Evolutionary conservation across 2,329 filamentous ascomycete genomes (phyloP).

Genomic region (Reticulascus tulasneorum): DNA sequence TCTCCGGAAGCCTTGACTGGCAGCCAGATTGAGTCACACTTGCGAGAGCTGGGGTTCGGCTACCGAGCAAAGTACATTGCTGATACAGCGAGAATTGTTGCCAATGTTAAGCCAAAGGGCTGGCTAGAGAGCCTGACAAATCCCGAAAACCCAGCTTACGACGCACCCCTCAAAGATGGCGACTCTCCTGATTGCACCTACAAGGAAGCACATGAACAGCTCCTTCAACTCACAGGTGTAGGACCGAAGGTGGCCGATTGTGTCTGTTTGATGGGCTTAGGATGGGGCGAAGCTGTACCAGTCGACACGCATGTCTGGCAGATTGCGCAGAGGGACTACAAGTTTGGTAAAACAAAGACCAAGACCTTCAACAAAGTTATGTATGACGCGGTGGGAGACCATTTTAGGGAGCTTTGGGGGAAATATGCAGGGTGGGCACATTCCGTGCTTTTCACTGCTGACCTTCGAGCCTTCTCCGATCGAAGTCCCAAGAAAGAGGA

Average conservation of each 20-base stretch:
- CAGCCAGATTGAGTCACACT: constrained; percentile 70
- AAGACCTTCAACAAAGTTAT: constrained; percentile 84
- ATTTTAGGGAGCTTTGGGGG: constrained; percentile 88
- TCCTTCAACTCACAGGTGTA: constrained; percentile 79
- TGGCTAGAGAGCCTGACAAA: constrained; percentile 82
- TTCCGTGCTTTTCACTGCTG: constrained; percentile 92
- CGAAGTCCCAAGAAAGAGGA: constrained; percentile 35
- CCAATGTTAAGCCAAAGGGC: constrained; percentile 57
- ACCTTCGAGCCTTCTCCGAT: constrained; percentile 80
- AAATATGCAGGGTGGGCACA: constrained; percentile 96
- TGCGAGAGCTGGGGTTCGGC: constrained; percentile 84
- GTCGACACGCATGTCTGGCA: constrained; percentile 99
- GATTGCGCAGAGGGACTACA: constrained; percentile 94
- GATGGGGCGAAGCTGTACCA: constrained; percentile 92
- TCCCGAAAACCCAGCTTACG: constrained; percentile 62
- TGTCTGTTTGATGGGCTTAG: constrained; percentile 91
- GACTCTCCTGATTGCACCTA: constrained; percentile 60
- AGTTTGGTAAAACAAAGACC: constrained; percentile 75
- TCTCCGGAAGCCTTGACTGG: constrained; percentile 67
- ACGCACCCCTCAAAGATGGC: constrained; percentile 34
- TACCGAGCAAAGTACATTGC: constrained; percentile 93
- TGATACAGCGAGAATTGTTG: constrained; percentile 74
- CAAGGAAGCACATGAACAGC: constrained; percentile 71
- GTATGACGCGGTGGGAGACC: constrained; percentile 85
- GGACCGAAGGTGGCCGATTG: constrained; percentile 97